Conservation (phyloP, 2,329 filamentous ascomycete genomes). For the Apiospora arundinis region DNA sequence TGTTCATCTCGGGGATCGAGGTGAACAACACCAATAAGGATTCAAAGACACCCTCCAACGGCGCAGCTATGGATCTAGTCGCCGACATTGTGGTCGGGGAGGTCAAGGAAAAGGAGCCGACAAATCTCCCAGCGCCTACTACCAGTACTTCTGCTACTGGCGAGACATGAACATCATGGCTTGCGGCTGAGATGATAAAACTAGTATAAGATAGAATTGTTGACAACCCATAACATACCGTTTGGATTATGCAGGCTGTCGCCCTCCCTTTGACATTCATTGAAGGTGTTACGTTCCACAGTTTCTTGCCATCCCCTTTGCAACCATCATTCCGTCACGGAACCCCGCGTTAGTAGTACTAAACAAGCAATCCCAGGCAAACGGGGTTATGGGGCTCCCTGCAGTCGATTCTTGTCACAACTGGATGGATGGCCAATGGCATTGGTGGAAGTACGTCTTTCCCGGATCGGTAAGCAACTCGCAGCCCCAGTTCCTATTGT, state of each 20-base stretch:
- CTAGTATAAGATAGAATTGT: background rate
- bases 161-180: background rate
- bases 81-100: slow-evolving; percentile 25
- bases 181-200: background rate
- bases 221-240: background rate
- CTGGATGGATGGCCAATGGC: background rate
- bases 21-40: slow-evolving; percentile 49
- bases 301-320: too few species aligned
- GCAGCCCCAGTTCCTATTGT: background rate
- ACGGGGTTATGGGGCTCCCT: background rate
- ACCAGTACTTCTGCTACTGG: background rate
- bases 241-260: background rate
- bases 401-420: background rate
- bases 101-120: slow-evolving; percentile 14
- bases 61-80: slow-evolving; percentile 25
- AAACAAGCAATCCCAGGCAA: background rate
- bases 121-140: background rate
- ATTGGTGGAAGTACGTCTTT: background rate
- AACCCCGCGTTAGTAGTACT: too few species aligned
- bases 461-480: background rate
- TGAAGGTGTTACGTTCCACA: too few species aligned
- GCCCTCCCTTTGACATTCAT: too few species aligned
- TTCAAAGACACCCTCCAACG: background rate
- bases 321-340: too few species aligned
- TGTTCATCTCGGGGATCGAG: slow-evolving; percentile 82